Conservation (phyloP, 805 yeast species). For the Nakazawaea wickerhamii region DNA sequence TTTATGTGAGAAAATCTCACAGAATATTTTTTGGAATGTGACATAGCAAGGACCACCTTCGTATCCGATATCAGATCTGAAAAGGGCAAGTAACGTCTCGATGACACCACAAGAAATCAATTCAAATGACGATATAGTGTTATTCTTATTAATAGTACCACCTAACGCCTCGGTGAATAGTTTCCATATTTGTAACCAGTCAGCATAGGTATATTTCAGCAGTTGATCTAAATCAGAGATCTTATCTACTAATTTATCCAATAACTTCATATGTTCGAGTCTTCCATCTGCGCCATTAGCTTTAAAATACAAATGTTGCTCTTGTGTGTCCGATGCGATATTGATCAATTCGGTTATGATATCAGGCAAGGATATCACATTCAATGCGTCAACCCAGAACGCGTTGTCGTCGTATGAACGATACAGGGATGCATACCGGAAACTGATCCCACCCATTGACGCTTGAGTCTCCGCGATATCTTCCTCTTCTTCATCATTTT, state of each 20-base stretch:
- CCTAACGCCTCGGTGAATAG: conserved; percentile 31
- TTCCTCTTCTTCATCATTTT: conserved; percentile 19
- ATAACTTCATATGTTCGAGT: conserved; percentile 22
- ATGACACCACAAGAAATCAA: conserved; percentile 64
- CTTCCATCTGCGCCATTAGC: conserved; percentile 19
- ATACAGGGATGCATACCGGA: conserved; percentile 16
- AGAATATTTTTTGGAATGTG: conserved; percentile 41
- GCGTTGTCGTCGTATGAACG: conserved; percentile 13
- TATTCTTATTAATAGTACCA: conserved; percentile 14
- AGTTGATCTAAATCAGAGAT: conserved; percentile 20
- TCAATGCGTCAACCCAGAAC: conserved; percentile 2
- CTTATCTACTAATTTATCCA: conserved; percentile 23
- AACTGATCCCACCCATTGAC: not conserved
- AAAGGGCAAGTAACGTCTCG: conserved; percentile 32
- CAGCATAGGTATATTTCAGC: conserved; percentile 22
- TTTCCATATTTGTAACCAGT: conserved; percentile 32
- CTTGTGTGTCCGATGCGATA: conserved; percentile 24
- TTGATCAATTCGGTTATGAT: conserved; percentile 14
- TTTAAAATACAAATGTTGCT: conserved; percentile 22
- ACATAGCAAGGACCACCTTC: conserved; percentile 30
- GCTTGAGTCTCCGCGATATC: conserved; percentile 18
- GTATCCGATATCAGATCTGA: conserved; percentile 24
- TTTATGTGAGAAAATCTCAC: conserved; percentile 28
- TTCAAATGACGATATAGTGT: conserved; percentile 64
- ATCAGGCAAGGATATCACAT: not conserved